phyloP scores from a whole-genome alignment of 129 eudicot species.

The Centella asiatica region DNA sequence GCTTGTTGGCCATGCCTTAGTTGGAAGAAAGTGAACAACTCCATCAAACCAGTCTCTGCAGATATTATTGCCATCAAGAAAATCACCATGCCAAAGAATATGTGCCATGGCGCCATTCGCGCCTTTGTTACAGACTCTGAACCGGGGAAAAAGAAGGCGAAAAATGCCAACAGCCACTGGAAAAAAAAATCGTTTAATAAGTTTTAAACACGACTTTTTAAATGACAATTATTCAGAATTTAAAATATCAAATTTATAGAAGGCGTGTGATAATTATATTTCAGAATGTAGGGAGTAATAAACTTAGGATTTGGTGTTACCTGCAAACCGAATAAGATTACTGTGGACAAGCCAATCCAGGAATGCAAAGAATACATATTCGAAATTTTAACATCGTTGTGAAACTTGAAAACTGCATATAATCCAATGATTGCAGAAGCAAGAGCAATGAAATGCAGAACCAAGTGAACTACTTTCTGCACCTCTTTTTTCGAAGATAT shows the following conservation, averaged over 20 bases:
- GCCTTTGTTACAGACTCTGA: slow-evolving; percentile 37
- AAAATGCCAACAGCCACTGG: slow-evolving; percentile 62
- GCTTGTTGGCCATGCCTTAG: slow-evolving; percentile 48
- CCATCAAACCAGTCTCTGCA: slow-evolving; percentile 50
- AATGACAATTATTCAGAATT: no score
- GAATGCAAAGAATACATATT: slow-evolving; percentile 64
- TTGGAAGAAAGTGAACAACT: slow-evolving; percentile 31
- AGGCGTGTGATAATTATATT: no score
- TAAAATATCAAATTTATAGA: no score
- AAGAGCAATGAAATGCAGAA: slow-evolving; percentile 50
- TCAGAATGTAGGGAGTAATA: no score
- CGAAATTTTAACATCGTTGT: slow-evolving; percentile 34
- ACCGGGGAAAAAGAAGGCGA: slow-evolving; percentile 45
- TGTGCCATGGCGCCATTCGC: slow-evolving; percentile 62
- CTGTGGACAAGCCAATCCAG: slow-evolving; percentile 68
- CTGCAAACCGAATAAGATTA: slow-evolving; percentile 53
- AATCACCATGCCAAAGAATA: slow-evolving; percentile 45
- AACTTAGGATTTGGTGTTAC: no score
- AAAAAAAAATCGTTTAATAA: background rate
- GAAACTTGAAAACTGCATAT: slow-evolving; percentile 58
- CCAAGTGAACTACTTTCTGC: slow-evolving; percentile 38
- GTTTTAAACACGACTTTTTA: no score
- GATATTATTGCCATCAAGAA: slow-evolving; percentile 51
- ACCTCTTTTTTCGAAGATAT: slow-evolving; percentile 30
- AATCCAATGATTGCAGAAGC: slow-evolving; percentile 43